A percentile compares a stretch with the other conserved stretches of the same genome.
Conservation (phyloP, 352 stramenopile species). For the Pythium vanterpoolii region DNA sequence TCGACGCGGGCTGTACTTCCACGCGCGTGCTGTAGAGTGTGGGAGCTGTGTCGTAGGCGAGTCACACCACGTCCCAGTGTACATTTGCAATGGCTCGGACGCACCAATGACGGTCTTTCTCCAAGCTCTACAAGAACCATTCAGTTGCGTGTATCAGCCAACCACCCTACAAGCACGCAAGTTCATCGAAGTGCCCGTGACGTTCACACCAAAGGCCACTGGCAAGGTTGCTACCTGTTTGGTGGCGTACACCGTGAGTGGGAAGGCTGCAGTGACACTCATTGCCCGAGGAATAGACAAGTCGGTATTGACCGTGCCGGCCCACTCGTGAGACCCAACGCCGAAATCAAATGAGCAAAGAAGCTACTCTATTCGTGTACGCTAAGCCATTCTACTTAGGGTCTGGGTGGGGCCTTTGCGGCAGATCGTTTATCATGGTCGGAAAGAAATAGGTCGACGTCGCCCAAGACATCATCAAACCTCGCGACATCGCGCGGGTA, state of each 20-base stretch:
- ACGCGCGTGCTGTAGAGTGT: constrained; percentile 80
- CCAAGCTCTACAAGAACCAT: constrained; percentile 72
- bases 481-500: constrained; percentile 76
- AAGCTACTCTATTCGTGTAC: neutral
- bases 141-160: constrained; percentile 68
- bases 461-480: constrained; percentile 69
- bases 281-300: constrained; percentile 59
- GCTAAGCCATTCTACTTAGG: constrained; percentile 1
- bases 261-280: constrained; percentile 79
- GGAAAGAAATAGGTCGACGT: constrained; percentile 70
- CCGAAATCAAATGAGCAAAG: constrained; percentile 6
- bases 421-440: constrained; percentile 45
- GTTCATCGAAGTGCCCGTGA: constrained; percentile 82
- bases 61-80: constrained; percentile 77
- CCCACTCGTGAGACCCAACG: neutral
- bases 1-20: constrained; percentile 76
- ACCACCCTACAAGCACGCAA: constrained; percentile 79
- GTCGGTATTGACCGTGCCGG: neutral
- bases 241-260: constrained; percentile 71
- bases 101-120: constrained; percentile 82
- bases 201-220: constrained; percentile 69
- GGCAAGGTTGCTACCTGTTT: constrained; percentile 82
- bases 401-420: constrained; percentile 13
- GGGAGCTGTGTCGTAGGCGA: constrained; percentile 68
- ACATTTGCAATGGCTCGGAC: constrained; percentile 84